Evolutionary conservation across 257 asterid genomes (phyloP).

Genomic region (Linaria vulgaris): DNA sequence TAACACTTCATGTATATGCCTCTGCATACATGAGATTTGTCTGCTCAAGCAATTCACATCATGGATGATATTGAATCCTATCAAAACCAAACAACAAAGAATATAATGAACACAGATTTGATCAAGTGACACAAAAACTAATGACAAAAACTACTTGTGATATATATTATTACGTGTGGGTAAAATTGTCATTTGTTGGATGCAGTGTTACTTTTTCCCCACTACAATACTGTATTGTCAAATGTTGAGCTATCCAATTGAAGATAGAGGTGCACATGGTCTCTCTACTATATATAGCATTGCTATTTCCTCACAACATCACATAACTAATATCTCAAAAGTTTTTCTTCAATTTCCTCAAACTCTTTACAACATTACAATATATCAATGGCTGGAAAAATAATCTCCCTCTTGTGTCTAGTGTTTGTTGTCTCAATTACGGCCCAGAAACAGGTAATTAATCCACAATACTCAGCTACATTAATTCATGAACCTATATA

Average conservation of each 20-base stretch:
- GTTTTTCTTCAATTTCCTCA: slow-evolving; percentile 12
- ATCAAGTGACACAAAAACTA: neutral
- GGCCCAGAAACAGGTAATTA: slow-evolving; percentile 44
- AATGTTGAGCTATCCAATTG: slow-evolving; percentile 18
- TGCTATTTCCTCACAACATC: slow-evolving; percentile 28
- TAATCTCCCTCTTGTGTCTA: slow-evolving; percentile 33
- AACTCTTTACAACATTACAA: slow-evolving; percentile 3
- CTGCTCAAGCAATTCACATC: too few species aligned
- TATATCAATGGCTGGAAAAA: slow-evolving; percentile 42
- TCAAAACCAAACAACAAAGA: neutral
- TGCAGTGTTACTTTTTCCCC: slow-evolving; percentile 13
- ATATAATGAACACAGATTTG: neutral
- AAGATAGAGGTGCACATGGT: slow-evolving; percentile 1
- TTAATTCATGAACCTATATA: too few species aligned
- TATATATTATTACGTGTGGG: slow-evolving; percentile 13
- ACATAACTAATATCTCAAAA: slow-evolving; percentile 22
- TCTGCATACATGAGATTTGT: too few species aligned
- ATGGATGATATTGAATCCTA: neutral
- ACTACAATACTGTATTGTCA: slow-evolving; percentile 18
- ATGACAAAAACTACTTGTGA: neutral
- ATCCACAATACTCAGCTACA: slow-evolving; percentile 3
- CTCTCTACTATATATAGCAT: slow-evolving; percentile 49
- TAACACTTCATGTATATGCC: too few species aligned
- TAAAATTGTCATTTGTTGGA: slow-evolving; percentile 16
- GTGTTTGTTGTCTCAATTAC: slow-evolving; percentile 32